Conservation (phyloP, 495 filamentous ascomycete species). For the Lasiosphaeria miniovina region DNA sequence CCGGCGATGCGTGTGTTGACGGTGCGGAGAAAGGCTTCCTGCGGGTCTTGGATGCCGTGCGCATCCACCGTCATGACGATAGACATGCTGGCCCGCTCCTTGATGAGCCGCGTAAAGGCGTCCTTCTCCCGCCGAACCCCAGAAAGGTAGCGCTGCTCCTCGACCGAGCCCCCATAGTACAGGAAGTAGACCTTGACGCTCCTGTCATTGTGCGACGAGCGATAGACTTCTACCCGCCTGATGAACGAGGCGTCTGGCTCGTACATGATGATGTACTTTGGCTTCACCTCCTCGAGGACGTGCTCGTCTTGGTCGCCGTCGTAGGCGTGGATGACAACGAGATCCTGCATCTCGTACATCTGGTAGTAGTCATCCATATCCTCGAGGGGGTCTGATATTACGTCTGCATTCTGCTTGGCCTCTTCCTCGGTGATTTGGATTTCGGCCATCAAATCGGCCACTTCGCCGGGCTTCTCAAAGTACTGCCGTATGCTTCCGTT, state of each 20-base stretch:
- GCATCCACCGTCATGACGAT: conserved; percentile 73
- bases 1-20: conserved; percentile 96
- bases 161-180: conserved; percentile 91
- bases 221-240: conserved; percentile 89
- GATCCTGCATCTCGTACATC: conserved; percentile 86
- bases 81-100: conserved; percentile 89
- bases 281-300: conserved; percentile 86
- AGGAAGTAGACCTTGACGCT: conserved; percentile 93
- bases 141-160: conserved; percentile 92
- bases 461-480: conserved; percentile 49
- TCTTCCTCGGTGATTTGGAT: conserved; percentile 79
- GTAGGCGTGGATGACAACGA: conserved; percentile 88
- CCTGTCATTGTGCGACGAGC: conserved; percentile 84
- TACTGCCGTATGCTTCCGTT: conserved; percentile 49
- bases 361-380: conserved; percentile 90
- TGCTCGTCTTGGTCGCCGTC: conserved; percentile 92
- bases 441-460: conserved; percentile 58
- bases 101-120: conserved; percentile 87
- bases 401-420: conserved; percentile 71
- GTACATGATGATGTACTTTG: conserved; percentile 97
- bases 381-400: conserved; percentile 76
- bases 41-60: conserved; percentile 70
- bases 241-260: conserved; percentile 96
- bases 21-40: conserved; percentile 90
- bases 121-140: conserved; percentile 91